A percentile compares a stretch with the other conserved stretches of the same genome.
These are phyloP conservation scores for Sequoiadendron giganteum DNA, from an alignment of 75 land plant genomes.

Conservation along the genomic window DNA sequence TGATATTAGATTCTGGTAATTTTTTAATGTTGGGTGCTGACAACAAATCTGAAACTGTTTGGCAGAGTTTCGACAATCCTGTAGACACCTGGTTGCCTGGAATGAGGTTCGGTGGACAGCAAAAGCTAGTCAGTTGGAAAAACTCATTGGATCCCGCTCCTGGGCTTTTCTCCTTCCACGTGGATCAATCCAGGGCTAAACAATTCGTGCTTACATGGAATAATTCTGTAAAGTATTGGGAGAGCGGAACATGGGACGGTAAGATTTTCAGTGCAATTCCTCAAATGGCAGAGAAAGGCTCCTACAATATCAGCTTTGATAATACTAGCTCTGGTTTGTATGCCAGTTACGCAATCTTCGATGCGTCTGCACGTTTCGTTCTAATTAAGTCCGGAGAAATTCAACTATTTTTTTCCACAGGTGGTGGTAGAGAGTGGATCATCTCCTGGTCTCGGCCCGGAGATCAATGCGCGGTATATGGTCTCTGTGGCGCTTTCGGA, in stretches of 20 bases:
- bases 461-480: constrained; percentile 9
- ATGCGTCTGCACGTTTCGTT: not conserved
- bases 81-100: constrained; percentile 51
- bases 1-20: constrained; percentile 14
- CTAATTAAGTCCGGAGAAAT: not conserved
- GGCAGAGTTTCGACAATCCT: constrained; percentile 79
- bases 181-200: constrained; percentile 10
- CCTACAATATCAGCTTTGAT: not conserved
- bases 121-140: constrained; percentile 34
- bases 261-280: not conserved
- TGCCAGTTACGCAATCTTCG: not conserved
- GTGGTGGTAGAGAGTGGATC: not conserved
- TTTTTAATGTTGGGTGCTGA: not conserved
- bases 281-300: not conserved
- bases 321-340: not conserved
- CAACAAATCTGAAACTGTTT: constrained; percentile 16
- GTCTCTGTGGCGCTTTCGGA: constrained; percentile 21
- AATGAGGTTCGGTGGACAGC: constrained; percentile 34
- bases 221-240: constrained; percentile 21
- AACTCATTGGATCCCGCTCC: not conserved
- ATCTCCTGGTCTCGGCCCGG: not conserved
- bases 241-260: constrained; percentile 18
- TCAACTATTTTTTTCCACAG: not conserved
- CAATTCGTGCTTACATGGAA: constrained; percentile 22
- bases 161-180: constrained; percentile 8